These are phyloP conservation scores for Akebia trifoliata DNA, from an alignment of 164 flowering plant species.

Conservation along the genomic window DNA sequence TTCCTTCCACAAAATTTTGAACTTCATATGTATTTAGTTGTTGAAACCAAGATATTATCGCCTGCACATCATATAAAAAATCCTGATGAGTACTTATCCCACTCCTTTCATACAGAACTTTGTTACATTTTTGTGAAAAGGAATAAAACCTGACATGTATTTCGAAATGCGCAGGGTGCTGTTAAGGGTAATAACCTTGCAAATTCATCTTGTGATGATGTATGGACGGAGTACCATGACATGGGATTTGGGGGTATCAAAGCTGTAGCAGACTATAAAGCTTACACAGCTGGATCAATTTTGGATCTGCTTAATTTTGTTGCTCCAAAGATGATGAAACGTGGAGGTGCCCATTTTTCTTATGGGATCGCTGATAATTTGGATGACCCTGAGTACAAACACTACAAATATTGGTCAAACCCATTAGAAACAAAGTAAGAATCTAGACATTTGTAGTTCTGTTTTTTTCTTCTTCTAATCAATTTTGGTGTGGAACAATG, in stretches of 20 bases:
- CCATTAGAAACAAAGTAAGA: slow-evolving; percentile 86
- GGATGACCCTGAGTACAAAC: slow-evolving; percentile 70
- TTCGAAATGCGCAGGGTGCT: slow-evolving; percentile 50
- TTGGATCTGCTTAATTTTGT: slow-evolving; percentile 66
- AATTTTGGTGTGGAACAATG: neutral
- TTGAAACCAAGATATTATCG: too few species aligned
- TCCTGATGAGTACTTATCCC: too few species aligned
- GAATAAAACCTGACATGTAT: too few species aligned
- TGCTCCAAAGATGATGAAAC: slow-evolving; percentile 89
- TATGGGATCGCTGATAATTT: slow-evolving; percentile 81
- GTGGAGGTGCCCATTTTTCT: slow-evolving; percentile 77
- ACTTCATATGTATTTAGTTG: too few species aligned
- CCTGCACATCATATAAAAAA: too few species aligned
- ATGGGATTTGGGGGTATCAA: slow-evolving; percentile 66
- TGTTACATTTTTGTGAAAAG: too few species aligned
- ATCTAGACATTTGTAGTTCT: neutral
- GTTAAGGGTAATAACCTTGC: slow-evolving; percentile 48
- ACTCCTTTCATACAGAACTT: too few species aligned
- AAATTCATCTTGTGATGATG: slow-evolving; percentile 55
- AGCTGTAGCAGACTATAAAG: slow-evolving; percentile 74
- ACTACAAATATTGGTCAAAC: slow-evolving; percentile 88
- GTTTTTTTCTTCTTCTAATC: neutral
- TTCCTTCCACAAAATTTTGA: too few species aligned
- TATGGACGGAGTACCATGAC: slow-evolving; percentile 87
- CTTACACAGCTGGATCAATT: slow-evolving; percentile 60